Evolutionary conservation across 2,329 filamentous ascomycete species (phyloP).

Genomic region (Monosporascus cannonballus): DNA sequence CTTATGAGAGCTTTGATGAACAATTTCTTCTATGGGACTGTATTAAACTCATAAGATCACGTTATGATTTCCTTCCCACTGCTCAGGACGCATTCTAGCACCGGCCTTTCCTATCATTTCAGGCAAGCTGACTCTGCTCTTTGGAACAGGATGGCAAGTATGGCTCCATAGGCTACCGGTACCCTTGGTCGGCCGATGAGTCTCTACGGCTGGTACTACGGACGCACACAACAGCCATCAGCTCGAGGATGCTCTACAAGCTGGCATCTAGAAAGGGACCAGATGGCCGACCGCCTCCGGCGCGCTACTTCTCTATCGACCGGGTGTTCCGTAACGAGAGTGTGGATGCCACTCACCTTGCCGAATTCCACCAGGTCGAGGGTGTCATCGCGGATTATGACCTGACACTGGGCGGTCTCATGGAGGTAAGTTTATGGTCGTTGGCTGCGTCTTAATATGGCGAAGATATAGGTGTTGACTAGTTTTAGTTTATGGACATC

Average conservation of each 20-base stretch:
- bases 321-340: conserved; percentile 95
- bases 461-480: neutral
- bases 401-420: conserved; percentile 84
- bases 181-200: conserved; percentile 87
- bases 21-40: neutral
- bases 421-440: conserved; percentile 40
- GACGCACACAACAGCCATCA: conserved; percentile 93
- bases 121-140: neutral
- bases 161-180: conserved; percentile 92
- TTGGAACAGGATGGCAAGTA: conserved; percentile 65
- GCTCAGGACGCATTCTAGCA: too few species aligned
- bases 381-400: conserved; percentile 97
- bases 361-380: conserved; percentile 98
- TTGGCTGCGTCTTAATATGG: neutral
- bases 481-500: conserved; percentile 66
- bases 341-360: conserved; percentile 92
- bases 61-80: too few species aligned
- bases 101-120: too few species aligned
- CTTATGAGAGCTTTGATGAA: neutral
- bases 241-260: conserved; percentile 84
- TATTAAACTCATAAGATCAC: too few species aligned
- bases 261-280: conserved; percentile 77
- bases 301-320: conserved; percentile 98
- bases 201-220: conserved; percentile 81
- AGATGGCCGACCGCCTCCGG: conserved; percentile 56